phyloP scores from a whole-genome alignment of 2,329 filamentous ascomycete genomes.

The Pseudopithomyces chartarum region DNA sequence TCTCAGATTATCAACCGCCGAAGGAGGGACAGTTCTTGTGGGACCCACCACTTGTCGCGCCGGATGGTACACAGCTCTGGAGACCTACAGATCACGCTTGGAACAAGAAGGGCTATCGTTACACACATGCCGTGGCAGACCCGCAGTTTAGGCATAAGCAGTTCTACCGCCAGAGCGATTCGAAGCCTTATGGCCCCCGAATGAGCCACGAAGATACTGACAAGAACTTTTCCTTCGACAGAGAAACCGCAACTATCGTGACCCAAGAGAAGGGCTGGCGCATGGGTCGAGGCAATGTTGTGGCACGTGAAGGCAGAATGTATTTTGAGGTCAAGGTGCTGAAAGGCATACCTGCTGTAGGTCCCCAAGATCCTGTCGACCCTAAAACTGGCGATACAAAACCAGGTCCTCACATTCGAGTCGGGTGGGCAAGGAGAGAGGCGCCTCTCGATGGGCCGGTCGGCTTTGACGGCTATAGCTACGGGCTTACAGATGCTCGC shows the following conservation, averaged over 20 bases:
- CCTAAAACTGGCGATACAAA: constrained; percentile 43
- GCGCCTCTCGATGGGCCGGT: constrained; percentile 82
- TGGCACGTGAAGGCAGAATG: constrained; percentile 83
- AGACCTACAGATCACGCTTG: constrained; percentile 61
- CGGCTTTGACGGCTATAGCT: constrained; percentile 90
- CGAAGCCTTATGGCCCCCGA: constrained; percentile 79
- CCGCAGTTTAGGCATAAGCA: constrained; percentile 83
- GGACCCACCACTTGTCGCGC: constrained; percentile 53
- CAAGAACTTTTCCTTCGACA: constrained; percentile 75
- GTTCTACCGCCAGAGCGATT: constrained; percentile 88
- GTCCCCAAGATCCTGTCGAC: constrained; percentile 45
- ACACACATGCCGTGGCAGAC: constrained; percentile 88
- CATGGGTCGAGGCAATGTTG: constrained; percentile 88
- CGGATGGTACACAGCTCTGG: constrained; percentile 51
- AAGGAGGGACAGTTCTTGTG: constrained; percentile 54
- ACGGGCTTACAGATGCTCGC: constrained; percentile 85
- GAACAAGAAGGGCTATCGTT: constrained; percentile 78
- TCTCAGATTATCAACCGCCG: constrained; percentile 55
- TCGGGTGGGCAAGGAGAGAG: constrained; percentile 85
- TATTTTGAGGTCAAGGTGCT: constrained; percentile 95
- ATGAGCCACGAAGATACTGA: constrained; percentile 94
- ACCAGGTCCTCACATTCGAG: constrained; percentile 69
- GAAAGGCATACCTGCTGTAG: constrained; percentile 66
- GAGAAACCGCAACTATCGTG: constrained; percentile 74
- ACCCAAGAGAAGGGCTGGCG: constrained; percentile 93